Conservation (phyloP, 768 basidiomycete genomes). For the Pluteus cervinus region DNA sequence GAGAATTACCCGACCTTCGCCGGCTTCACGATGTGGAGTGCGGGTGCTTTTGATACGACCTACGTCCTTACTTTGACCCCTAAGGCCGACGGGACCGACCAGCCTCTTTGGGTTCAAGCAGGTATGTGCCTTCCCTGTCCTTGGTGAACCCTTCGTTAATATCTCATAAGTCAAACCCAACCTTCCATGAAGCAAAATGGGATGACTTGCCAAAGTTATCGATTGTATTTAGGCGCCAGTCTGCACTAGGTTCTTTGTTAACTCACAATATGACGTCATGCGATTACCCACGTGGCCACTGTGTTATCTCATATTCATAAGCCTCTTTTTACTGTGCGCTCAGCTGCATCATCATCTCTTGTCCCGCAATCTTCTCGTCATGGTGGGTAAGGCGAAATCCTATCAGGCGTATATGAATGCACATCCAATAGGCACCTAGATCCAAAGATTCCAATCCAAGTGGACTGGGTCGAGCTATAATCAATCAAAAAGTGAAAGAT, state of each 20-base stretch:
- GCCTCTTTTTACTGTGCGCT: too few species aligned
- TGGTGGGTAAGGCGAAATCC: too few species aligned
- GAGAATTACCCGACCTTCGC: slow-evolving; percentile 32
- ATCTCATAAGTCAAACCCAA: slow-evolving; percentile 19
- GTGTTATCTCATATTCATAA: too few species aligned
- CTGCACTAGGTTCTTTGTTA: too few species aligned
- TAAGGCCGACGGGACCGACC: slow-evolving; percentile 38
- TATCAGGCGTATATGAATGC: not conserved
- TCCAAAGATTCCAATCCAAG: slow-evolving; percentile 60
- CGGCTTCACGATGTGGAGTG: slow-evolving; percentile 53
- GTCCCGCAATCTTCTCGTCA: too few species aligned
- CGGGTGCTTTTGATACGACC: slow-evolving; percentile 42
- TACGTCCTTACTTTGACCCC: slow-evolving; percentile 48
- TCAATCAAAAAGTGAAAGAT: slow-evolving; percentile 84
- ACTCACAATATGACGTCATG: too few species aligned
- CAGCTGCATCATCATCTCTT: too few species aligned
- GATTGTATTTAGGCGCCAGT: too few species aligned
- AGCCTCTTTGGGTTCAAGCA: slow-evolving; percentile 37
- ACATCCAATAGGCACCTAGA: slow-evolving; percentile 43
- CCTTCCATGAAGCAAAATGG: slow-evolving; percentile 13
- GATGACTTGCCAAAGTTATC: too few species aligned
- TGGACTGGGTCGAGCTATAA: slow-evolving; percentile 92
- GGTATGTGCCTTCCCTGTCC: too few species aligned
- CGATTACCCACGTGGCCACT: too few species aligned
- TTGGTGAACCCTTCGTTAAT: too few species aligned